phyloP scores from a whole-genome alignment of 2,329 filamentous ascomycete genomes.

The Aureobasidium sp. region DNA sequence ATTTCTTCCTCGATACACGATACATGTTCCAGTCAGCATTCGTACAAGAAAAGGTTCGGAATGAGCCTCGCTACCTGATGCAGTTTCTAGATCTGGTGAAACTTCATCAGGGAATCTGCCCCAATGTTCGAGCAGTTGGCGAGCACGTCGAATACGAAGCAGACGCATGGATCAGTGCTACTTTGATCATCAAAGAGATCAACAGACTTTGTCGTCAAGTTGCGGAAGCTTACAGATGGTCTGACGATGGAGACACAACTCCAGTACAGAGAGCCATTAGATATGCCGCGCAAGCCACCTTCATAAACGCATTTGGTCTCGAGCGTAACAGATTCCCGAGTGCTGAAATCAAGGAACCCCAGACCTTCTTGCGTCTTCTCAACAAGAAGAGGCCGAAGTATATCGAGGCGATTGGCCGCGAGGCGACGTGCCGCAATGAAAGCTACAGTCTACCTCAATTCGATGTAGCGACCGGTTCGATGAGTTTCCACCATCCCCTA shows the following conservation, averaged over 20 bases:
- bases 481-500: slow-evolving; percentile 95
- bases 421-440: slow-evolving; percentile 10
- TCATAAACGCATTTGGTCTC: slow-evolving; percentile 81
- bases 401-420: slow-evolving; percentile 24
- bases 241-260: slow-evolving; percentile 46
- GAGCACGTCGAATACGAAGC: slow-evolving; percentile 98
- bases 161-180: slow-evolving; percentile 95
- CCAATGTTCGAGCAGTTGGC: slow-evolving; percentile 82
- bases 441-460: slow-evolving; percentile 69
- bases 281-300: slow-evolving; percentile 72
- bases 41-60: slow-evolving; percentile 76
- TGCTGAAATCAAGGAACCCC: slow-evolving; percentile 79
- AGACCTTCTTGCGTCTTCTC: slow-evolving; percentile 60
- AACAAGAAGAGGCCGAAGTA: slow-evolving; percentile 36
- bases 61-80: slow-evolving; percentile 77
- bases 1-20: slow-evolving; percentile 92
- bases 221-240: slow-evolving; percentile 66
- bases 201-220: slow-evolving; percentile 87
- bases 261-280: slow-evolving; percentile 66
- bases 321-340: slow-evolving; percentile 80
- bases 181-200: slow-evolving; percentile 87
- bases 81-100: slow-evolving; percentile 96
- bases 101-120: slow-evolving; percentile 93
- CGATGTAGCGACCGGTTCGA: slow-evolving; percentile 77
- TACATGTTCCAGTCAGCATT: slow-evolving; percentile 84